Evolutionary conservation across 441 rosid species (phyloP), one percentile per base, ranked within the genome.

Genomic region (Populus hybrid): DNA sequence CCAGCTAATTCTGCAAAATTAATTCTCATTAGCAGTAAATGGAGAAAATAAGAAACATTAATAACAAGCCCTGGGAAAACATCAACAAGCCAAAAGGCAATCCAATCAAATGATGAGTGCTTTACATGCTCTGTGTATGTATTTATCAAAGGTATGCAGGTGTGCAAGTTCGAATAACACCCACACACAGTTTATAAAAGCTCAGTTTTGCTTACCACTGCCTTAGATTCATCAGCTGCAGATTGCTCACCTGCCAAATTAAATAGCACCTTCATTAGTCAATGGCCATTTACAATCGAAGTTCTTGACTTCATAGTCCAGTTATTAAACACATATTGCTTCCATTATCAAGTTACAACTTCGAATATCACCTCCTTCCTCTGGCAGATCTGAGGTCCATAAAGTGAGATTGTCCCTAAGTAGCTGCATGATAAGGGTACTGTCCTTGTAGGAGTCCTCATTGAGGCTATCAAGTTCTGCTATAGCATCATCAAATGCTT

Each of bases 341-440:
- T 71, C 45, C 71, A 77, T 71, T n/a, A 24, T 35, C 74, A 36
- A 64, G 42, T 11, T 12, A 75, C 9, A 23, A 61, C 64, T 21
- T 61, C 6, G 28, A 61, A 23, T 21, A 61, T 82, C 81, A 92
- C 97, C 97, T 85, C 87, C 92, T 79, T 90, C 97, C 63, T 90
- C 93, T 0, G 89, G 86, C 74, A 91, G 81, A 87, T 91, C 94
- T 14, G 95, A 84, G 69, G 95, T 91, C 95, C 94, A 92, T 53
- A 91, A 74, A 18, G 93, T 86, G 84, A 91, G 93, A 74, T 91
- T 91, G 79, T 92, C 97, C 86, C 95, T 87, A 16, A 92, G 89
- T 76, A 91, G 91, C 76, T 91, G 97, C 97, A 92, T 89, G 79
- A 91, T 91, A n/a, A 91, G 91, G 28, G 95, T 92, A 78, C 95